phyloP scores from a whole-genome alignment of 2,329 filamentous ascomycete genomes.

The Penicillium sp. region DNA sequence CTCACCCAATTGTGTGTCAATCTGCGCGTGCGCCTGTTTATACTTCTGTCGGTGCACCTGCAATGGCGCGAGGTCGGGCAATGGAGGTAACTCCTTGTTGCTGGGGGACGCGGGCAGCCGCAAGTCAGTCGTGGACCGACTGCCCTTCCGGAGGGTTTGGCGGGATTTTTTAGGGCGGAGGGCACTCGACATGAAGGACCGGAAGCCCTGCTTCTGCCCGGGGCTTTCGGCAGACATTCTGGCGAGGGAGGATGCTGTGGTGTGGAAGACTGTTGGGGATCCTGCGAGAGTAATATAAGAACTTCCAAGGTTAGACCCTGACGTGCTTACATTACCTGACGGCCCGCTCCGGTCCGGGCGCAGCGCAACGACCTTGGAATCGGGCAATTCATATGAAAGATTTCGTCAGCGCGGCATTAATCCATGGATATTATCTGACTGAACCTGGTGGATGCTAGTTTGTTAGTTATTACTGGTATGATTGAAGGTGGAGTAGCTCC shows the following conservation, averaged over 20 bases:
- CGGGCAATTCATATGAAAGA: no score
- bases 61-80: conserved; percentile 34
- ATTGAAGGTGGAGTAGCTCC: no score
- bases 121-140: conserved; percentile 31
- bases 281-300: not conserved
- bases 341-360: conserved; percentile 16
- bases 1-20: conserved; percentile 40
- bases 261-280: not conserved
- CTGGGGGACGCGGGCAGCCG: conserved; percentile 23
- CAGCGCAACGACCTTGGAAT: no score
- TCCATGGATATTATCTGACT: no score
- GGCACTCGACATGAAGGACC: conserved; percentile 30
- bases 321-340: conserved; percentile 8
- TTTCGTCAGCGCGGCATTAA: no score
- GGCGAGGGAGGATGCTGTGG: not conserved
- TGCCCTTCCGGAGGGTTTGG: conserved; percentile 36
- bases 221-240: conserved; percentile 34
- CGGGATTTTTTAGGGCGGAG: conserved; percentile 38
- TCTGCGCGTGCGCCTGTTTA: conserved; percentile 23
- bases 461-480: no score
- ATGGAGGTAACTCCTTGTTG: conserved; percentile 27
- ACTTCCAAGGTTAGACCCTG: conserved; percentile 1
- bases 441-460: no score
- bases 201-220: conserved; percentile 30
- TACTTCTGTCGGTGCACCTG: conserved; percentile 37